Percentiles rank a stretch among this genome's conserved stretches.
These are phyloP conservation scores for Miscanthus lutarioriparius DNA, from an alignment of 176 grass and related monocot species.

Conservation along the genomic window DNA sequence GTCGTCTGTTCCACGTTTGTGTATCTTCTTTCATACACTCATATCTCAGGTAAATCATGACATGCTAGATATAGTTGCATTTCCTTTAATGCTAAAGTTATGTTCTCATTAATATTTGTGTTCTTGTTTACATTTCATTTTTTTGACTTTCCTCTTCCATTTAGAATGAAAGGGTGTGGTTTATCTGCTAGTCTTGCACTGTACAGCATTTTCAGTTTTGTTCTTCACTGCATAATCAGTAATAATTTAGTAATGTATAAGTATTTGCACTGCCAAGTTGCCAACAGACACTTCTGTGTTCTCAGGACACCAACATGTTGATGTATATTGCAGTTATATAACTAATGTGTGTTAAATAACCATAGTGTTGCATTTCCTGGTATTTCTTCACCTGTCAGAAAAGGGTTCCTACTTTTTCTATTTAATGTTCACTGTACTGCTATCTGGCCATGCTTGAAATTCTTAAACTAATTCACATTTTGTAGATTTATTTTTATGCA, in stretches of 20 bases:
- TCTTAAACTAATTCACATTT: background rate
- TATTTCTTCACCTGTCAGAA: constrained; percentile 1
- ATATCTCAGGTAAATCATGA: constrained; percentile 81
- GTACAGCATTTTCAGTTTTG: background rate
- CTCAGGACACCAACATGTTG: background rate
- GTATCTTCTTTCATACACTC: constrained; percentile 90
- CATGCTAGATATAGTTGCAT: constrained; percentile 21
- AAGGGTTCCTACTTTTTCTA: background rate
- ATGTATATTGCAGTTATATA: background rate
- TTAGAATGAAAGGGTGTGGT: background rate
- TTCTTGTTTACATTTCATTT: background rate
- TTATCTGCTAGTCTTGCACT: background rate
- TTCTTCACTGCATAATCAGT: background rate
- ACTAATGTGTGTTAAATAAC: background rate
- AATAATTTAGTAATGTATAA: background rate
- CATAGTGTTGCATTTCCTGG: no score
- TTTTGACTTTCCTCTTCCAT: background rate
- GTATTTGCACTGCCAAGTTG: background rate
- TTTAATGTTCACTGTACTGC: background rate
- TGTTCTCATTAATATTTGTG: no score
- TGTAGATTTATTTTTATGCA: constrained; percentile 35
- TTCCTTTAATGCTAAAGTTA: constrained; percentile 2
- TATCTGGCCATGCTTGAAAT: background rate
- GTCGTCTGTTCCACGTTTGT: constrained; percentile 75
- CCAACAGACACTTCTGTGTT: background rate